Conservation (phyloP, 1,139 yeast species). For the Lizanozyma gosingica region DNA sequence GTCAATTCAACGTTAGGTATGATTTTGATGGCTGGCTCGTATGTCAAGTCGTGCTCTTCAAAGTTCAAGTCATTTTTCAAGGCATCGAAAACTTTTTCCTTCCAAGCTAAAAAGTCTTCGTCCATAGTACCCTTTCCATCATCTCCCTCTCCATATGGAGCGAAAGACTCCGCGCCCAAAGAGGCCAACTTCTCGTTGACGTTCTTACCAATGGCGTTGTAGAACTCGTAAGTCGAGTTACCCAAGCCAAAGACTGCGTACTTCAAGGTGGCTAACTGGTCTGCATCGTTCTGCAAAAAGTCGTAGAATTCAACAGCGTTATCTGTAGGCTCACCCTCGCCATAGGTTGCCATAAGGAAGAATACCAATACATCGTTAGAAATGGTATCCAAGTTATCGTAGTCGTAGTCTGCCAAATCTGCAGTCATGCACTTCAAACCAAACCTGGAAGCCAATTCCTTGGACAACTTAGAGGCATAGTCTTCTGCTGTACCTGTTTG, state of each 20-base stretch:
- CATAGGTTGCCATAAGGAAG: slow-evolving; percentile 85
- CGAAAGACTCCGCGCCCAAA: slow-evolving; percentile 67
- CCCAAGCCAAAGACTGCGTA: slow-evolving; percentile 85
- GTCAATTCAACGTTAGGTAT: slow-evolving; percentile 21
- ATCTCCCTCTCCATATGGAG: slow-evolving; percentile 81
- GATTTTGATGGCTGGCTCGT: slow-evolving; percentile 64
- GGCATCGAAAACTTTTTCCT: slow-evolving; percentile 61
- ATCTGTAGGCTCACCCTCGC: slow-evolving; percentile 98
- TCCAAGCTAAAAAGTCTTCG: slow-evolving; percentile 92
- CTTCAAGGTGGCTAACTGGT: slow-evolving; percentile 52
- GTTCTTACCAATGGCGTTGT: slow-evolving; percentile 72
- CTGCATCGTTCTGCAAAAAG: slow-evolving; percentile 52
- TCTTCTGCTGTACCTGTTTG: slow-evolving; percentile 99
- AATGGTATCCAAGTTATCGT: slow-evolving; percentile 57
- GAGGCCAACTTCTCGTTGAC: slow-evolving; percentile 38
- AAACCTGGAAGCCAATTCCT: slow-evolving; percentile 77
- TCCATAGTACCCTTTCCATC: slow-evolving; percentile 93
- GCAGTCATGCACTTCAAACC: slow-evolving; percentile 80
- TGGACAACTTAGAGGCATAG: slow-evolving; percentile 82
- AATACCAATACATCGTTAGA: slow-evolving; percentile 48
- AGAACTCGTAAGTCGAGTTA: slow-evolving; percentile 87
- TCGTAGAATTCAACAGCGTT: slow-evolving; percentile 71
- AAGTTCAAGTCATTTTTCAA: slow-evolving; percentile 58
- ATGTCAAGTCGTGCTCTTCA: slow-evolving; percentile 68
- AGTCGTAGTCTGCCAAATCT: slow-evolving; percentile 83